Conservation (phyloP, 208 protist species). For the Trypanosoma conorhini region DNA sequence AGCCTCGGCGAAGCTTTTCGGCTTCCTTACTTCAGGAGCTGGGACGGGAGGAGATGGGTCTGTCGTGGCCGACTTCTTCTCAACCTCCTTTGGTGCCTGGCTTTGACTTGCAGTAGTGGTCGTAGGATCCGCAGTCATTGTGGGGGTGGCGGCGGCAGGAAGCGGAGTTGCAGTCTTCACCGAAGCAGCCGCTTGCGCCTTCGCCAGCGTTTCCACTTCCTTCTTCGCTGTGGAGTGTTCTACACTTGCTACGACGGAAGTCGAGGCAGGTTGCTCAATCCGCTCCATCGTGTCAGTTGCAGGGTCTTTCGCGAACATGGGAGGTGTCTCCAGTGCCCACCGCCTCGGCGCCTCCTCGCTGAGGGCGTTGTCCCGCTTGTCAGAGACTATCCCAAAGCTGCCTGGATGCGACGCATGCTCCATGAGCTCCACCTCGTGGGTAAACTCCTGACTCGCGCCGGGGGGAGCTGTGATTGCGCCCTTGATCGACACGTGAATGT, state of each 20-base stretch:
- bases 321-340: constrained; percentile 62
- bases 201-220: not conserved
- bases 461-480: constrained; percentile 23
- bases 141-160: not conserved
- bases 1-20: constrained; percentile 53
- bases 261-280: constrained; percentile 34
- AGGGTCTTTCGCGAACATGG: constrained; percentile 42
- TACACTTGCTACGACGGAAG: constrained; percentile 1
- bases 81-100: not conserved
- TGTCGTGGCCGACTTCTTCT: constrained; percentile 8
- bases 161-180: not conserved
- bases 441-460: constrained; percentile 39
- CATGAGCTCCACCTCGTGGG: constrained; percentile 61
- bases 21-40: constrained; percentile 30
- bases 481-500: constrained; percentile 40
- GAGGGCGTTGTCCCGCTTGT: constrained; percentile 35
- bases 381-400: constrained; percentile 57
- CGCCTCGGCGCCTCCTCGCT: constrained; percentile 18
- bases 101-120: constrained; percentile 8
- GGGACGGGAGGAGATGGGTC: not conserved
- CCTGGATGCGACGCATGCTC: constrained; percentile 40
- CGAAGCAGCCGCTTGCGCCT: constrained; percentile 9
- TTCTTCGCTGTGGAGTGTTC: constrained; percentile 1
- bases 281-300: constrained; percentile 22
- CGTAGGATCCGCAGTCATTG: not conserved